Conservation (phyloP, 1,284 basidiomycete genomes). For the Mycosarcoma mackinlayi region DNA sequence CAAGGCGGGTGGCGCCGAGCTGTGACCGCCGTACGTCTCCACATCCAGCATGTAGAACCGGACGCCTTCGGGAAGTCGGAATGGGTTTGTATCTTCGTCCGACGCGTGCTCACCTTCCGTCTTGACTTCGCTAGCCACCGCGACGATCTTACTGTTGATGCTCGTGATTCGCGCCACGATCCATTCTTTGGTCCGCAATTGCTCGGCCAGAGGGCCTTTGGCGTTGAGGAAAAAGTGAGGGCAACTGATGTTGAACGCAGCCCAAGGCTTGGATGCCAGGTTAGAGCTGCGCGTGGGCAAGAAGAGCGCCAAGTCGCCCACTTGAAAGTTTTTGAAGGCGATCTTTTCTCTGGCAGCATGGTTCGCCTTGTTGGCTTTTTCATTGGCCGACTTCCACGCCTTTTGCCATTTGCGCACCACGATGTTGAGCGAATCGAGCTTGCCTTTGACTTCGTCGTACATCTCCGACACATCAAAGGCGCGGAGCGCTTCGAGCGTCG, state of each 20-base stretch:
- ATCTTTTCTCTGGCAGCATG: slow-evolving; percentile 70
- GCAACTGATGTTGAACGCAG: slow-evolving; percentile 75
- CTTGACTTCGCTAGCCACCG: slow-evolving; percentile 12
- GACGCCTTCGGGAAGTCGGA: slow-evolving; percentile 83
- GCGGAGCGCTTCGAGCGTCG: slow-evolving; percentile 72
- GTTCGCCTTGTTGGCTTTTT: slow-evolving; percentile 76
- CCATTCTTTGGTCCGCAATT: slow-evolving; percentile 77
- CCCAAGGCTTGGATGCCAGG: slow-evolving; percentile 51
- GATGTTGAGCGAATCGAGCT: slow-evolving; percentile 73
- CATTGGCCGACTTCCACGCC: slow-evolving; percentile 78
- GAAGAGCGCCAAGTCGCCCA: slow-evolving; percentile 86
- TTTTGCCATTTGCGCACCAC: slow-evolving; percentile 96
- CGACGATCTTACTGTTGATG: slow-evolving; percentile 80
- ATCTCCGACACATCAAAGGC: slow-evolving; percentile 78
- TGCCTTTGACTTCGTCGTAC: slow-evolving; percentile 83
- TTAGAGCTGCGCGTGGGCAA: slow-evolving; percentile 92
- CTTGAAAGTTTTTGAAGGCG: slow-evolving; percentile 59
- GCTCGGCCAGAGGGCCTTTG: slow-evolving; percentile 77
- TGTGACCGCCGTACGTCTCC: slow-evolving; percentile 73
- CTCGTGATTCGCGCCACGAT: slow-evolving; percentile 90
- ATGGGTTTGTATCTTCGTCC: slow-evolving; percentile 60
- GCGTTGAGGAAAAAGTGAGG: slow-evolving; percentile 96
- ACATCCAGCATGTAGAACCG: slow-evolving; percentile 93
- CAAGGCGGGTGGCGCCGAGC: slow-evolving; percentile 31
- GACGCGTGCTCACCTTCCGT: slow-evolving; percentile 5